These are phyloP conservation scores for Xylaria sp. DNA, from an alignment of 495 filamentous ascomycete species.

Conservation along the genomic window DNA sequence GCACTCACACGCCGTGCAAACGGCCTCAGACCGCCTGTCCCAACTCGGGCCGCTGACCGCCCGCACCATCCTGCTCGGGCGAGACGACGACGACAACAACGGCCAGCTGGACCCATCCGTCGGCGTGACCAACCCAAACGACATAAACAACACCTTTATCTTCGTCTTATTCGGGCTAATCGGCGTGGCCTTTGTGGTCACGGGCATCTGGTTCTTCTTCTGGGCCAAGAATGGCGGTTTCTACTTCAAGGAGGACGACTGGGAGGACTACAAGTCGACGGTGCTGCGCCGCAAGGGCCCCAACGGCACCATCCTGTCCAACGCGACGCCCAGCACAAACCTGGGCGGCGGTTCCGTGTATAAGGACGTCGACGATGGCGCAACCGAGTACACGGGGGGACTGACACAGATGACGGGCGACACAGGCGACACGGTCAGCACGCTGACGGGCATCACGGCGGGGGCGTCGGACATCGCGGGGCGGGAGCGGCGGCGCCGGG, in stretches of 20 bases:
- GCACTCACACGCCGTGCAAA: slow-evolving; percentile 22
- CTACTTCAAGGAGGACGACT: slow-evolving; percentile 81
- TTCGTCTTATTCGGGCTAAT: slow-evolving; percentile 87
- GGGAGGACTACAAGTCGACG: slow-evolving; percentile 98
- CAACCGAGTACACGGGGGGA: slow-evolving; percentile 53
- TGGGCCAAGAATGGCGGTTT: slow-evolving; percentile 97
- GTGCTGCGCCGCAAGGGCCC: slow-evolving; percentile 92
- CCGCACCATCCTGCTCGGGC: slow-evolving; percentile 46
- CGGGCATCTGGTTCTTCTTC: slow-evolving; percentile 96
- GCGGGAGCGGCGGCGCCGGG: slow-evolving; percentile 52
- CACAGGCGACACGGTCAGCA: slow-evolving; percentile 42
- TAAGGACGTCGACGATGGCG: slow-evolving; percentile 67
- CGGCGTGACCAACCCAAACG: slow-evolving; percentile 66
- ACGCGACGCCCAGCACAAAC: slow-evolving; percentile 80
- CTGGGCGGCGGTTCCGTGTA: slow-evolving; percentile 81
- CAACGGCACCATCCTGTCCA: slow-evolving; percentile 80
- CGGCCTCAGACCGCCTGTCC: slow-evolving; percentile 23
- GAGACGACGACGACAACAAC: slow-evolving; percentile 34
- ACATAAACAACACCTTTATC: slow-evolving; percentile 83
- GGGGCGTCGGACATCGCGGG: slow-evolving; percentile 55
- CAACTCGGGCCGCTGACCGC: slow-evolving; percentile 51
- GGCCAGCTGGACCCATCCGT: slow-evolving; percentile 40
- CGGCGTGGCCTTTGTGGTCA: slow-evolving; percentile 77
- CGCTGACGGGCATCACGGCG: slow-evolving; percentile 51
- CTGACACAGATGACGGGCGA: slow-evolving; percentile 51